Conservation (phyloP, 257 asterid species). For the Fraxinus americana region DNA sequence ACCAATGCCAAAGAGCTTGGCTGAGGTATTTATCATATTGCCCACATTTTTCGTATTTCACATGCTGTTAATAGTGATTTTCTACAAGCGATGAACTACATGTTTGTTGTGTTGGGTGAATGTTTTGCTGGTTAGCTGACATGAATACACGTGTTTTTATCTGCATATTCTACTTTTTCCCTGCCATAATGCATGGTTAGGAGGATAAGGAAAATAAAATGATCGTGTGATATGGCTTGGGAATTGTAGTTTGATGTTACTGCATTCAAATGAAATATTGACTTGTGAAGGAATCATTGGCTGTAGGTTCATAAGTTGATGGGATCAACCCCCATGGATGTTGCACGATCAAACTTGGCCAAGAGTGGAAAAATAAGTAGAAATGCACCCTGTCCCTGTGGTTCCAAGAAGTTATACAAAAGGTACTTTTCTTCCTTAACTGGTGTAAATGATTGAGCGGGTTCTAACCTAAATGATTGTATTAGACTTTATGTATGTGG, state of each 20-base stretch:
- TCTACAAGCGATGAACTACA: background rate
- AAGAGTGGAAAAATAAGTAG: slow-evolving; percentile 84
- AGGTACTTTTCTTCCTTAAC: slow-evolving; percentile 44
- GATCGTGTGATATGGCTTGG: background rate
- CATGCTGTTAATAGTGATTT: slow-evolving; percentile 1
- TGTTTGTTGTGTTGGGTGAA: background rate
- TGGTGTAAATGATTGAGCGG: background rate
- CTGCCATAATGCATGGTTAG: background rate
- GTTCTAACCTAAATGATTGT: background rate
- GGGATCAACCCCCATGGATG: slow-evolving; percentile 86
- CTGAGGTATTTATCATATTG: slow-evolving; percentile 55
- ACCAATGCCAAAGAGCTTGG: slow-evolving; percentile 80
- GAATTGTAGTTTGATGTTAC: background rate
- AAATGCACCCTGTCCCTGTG: slow-evolving; percentile 87
- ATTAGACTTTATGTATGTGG: background rate
- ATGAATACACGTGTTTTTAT: background rate
- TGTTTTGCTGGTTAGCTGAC: slow-evolving; percentile 2
- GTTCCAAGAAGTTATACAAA: slow-evolving; percentile 83
- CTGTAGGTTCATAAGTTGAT: slow-evolving; percentile 78
- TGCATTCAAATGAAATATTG: slow-evolving; percentile 11
- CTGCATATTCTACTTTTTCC: slow-evolving; percentile 1
- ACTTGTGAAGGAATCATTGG: slow-evolving; percentile 16
- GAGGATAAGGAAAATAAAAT: background rate
- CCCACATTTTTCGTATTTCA: background rate
- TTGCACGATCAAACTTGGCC: slow-evolving; percentile 76